Evolutionary conservation across 345 rosid genomes (phyloP), one percentile per base, ranked within the genome.

Genomic region (Citrus trifoliata): DNA sequence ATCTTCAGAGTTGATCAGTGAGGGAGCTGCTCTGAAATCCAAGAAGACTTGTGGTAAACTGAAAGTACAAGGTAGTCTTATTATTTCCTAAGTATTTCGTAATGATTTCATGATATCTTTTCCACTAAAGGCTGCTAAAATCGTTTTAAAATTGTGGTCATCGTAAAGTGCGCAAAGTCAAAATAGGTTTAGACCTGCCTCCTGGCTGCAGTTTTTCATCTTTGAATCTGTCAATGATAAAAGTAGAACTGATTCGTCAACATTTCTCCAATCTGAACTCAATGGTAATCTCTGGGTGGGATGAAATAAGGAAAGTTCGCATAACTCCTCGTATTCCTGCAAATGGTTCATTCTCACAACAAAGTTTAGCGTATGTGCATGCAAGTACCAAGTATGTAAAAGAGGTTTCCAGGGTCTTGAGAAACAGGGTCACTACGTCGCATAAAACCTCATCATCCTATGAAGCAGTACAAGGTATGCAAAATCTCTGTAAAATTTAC

Each of bases 311-410:
- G 74, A 90, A 81, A 83, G 87, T 90, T 72, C 92, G 71, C 61
- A 90, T 90, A 62, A 81, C 88, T 35, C 89, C 92, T 82, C 84
- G 82, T 62, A 78, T 85, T 61, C 90, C 97, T 82, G 86, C 86
- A 32, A 90, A 84, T 56, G 87, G 95, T 81, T 89, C 98, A n/a
- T 68, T 91, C 83, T 88, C 95, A 10, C 93, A 88, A 72, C 93
- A 88, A 86, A 91, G 98, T 81, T 73, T 94, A 87, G 95, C 97
- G 61, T 94, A 91, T 80, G 83, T 91, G 75, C 93, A 91, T 81
- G 97, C 97, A 77, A 85, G 97, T 81, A 79, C 92, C 82, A 97
- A 85, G 62, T 96, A 96, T 84, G 80, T 94, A 77, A 94, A 91
- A 82, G 93, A 91, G 85, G 97, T 94, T 25, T 91, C 97, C 19